phyloP scores from a whole-genome alignment of 1,284 basidiomycete genomes.

The Cryptococcus sp. region DNA sequence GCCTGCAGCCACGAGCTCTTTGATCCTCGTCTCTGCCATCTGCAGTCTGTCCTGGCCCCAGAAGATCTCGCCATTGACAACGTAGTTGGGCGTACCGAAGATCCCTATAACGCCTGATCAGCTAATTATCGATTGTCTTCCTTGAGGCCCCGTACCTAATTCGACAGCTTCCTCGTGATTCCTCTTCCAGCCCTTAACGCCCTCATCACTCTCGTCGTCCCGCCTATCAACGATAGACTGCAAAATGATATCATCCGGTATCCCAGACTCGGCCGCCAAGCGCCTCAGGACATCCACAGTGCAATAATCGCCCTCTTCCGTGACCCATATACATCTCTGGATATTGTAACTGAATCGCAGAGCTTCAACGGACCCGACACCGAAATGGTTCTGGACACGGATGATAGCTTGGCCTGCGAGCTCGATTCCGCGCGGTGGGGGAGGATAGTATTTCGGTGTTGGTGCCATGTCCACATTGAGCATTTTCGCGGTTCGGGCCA shows the following conservation, averaged over 20 bases:
- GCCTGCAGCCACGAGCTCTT: conserved; percentile 22
- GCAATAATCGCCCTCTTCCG: conserved; percentile 30
- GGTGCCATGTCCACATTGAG: conserved; percentile 19
- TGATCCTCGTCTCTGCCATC: conserved; percentile 24
- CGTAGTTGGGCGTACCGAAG: conserved; percentile 38
- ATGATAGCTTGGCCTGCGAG: conserved; percentile 32
- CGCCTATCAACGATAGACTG: conserved; percentile 17
- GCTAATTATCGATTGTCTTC: not conserved
- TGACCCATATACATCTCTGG: conserved; percentile 33
- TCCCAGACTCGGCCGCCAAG: conserved; percentile 18
- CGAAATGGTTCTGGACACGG: conserved; percentile 24
- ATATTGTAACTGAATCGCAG: conserved; percentile 24
- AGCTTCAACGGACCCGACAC: conserved; percentile 23
- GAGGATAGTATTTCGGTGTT: conserved; percentile 30
- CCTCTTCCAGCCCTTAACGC: conserved; percentile 22
- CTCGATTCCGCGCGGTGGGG: conserved; percentile 23
- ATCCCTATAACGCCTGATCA: conserved; percentile 17
- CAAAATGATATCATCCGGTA: conserved; percentile 15
- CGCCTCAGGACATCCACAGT: conserved; percentile 18
- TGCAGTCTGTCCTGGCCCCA: conserved; percentile 35
- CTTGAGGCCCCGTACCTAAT: conserved; percentile 24
- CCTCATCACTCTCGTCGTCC: conserved; percentile 20
- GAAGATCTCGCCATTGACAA: conserved; percentile 37
- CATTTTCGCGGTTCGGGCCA: conserved; percentile 20
- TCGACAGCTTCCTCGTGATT: conserved; percentile 31